These are phyloP conservation scores for Claviceps citrina DNA, from an alignment of 2,329 filamentous ascomycete species.

Conservation along the genomic window DNA sequence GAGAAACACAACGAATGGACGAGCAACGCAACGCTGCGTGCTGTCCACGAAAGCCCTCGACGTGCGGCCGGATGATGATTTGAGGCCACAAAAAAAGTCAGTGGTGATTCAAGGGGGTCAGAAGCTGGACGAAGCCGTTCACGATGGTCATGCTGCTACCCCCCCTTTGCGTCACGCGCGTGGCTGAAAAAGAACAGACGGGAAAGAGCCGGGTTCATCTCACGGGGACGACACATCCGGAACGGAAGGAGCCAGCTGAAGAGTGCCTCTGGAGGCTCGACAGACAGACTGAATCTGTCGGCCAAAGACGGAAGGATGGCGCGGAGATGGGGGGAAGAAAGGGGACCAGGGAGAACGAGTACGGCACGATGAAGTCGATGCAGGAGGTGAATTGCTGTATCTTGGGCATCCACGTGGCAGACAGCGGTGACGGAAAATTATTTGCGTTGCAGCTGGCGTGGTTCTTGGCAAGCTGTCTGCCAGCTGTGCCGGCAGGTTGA, in stretches of 20 bases:
- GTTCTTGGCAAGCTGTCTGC: neutral
- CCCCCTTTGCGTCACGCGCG: slow-evolving; percentile 5
- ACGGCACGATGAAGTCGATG: neutral
- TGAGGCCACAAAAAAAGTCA: neutral
- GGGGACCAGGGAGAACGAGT: neutral
- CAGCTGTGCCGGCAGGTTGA: neutral
- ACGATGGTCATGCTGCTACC: slow-evolving; percentile 2
- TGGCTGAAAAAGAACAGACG: slow-evolving; percentile 4
- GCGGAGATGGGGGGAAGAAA: neutral
- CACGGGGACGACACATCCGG: slow-evolving; percentile 1
- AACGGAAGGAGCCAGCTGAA: neutral
- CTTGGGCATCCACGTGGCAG: slow-evolving; percentile 3
- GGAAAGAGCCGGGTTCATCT: slow-evolving; percentile 6
- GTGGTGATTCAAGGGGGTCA: slow-evolving; percentile 1
- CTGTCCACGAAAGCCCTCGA: neutral
- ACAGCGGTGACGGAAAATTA: slow-evolving; percentile 2
- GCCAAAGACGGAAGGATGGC: neutral
- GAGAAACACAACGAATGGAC: slow-evolving; percentile 5
- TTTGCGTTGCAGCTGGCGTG: slow-evolving; percentile 2
- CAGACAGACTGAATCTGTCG: neutral
- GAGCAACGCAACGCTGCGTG: slow-evolving; percentile 2
- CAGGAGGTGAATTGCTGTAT: neutral
- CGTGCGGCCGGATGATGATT: neutral
- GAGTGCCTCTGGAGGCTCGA: neutral
- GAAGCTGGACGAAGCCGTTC: neutral